A percentile compares a stretch with the other conserved stretches of the same genome.
Evolutionary conservation across 108 stramenopile genomes (phyloP).

Genomic region (Nitzschia sp.): DNA sequence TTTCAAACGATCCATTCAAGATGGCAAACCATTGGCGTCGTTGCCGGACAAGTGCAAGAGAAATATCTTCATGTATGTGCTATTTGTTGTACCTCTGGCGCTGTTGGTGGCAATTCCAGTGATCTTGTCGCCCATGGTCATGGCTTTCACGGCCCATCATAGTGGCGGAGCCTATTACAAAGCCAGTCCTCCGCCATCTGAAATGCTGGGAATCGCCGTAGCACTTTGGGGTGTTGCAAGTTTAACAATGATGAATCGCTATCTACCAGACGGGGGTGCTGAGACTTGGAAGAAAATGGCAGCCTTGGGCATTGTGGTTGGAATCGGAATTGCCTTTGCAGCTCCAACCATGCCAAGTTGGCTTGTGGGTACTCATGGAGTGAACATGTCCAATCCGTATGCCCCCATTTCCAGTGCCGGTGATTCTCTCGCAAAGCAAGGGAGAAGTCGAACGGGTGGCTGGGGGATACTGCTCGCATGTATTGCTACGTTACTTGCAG

Average conservation of each 20-base stretch:
- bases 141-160: conserved; percentile 48
- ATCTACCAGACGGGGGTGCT: conserved; percentile 74
- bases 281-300: conserved; percentile 69
- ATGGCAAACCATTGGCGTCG: conserved; percentile 16
- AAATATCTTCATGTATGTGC: conserved; percentile 46
- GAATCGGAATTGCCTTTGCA: conserved; percentile 58
- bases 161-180: conserved; percentile 50
- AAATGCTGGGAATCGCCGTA: conserved; percentile 58
- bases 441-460: conserved; percentile 56
- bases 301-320: conserved; percentile 60
- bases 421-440: conserved; percentile 11
- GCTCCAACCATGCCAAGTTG: conserved; percentile 63
- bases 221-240: conserved; percentile 72
- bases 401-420: conserved; percentile 53
- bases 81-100: conserved; percentile 53
- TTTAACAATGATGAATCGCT: conserved; percentile 68
- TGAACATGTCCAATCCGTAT: conserved; percentile 48
- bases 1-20: conserved; percentile 40
- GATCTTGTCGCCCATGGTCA: conserved; percentile 60
- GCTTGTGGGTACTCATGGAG: conserved; percentile 16
- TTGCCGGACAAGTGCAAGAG: conserved; percentile 35
- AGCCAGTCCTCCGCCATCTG: conserved; percentile 56
- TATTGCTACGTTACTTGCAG: conserved; percentile 68
- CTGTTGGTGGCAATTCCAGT: conserved; percentile 51
- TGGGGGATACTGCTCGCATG: conserved; percentile 73